Evolutionary conservation across 2,329 filamentous ascomycete species (phyloP).

Genomic region (Penicillium janthinellum): DNA sequence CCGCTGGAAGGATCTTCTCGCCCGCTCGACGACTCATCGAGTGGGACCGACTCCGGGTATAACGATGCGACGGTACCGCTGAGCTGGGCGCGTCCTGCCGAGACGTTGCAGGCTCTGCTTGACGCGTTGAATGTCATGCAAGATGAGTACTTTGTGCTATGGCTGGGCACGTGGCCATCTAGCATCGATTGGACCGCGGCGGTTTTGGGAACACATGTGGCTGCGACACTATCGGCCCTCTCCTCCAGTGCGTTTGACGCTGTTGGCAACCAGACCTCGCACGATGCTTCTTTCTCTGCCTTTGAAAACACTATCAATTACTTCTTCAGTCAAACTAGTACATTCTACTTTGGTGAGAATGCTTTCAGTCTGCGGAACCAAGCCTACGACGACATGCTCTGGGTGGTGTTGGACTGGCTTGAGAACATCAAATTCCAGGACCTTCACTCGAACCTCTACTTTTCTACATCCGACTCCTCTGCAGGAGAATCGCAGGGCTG

Average conservation of each 20-base stretch:
- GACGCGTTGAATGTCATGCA: constrained; percentile 75
- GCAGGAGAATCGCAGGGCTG: constrained; percentile 49
- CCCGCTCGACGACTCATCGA: constrained; percentile 6
- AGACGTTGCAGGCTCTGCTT: constrained; percentile 51
- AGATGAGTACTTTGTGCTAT: constrained; percentile 72
- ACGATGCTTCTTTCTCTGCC: constrained; percentile 43
- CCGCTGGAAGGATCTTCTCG: not conserved
- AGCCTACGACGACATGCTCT: constrained; percentile 92
- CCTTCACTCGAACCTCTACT: constrained; percentile 67
- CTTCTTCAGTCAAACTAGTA: constrained; percentile 75
- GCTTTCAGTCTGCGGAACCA: constrained; percentile 71
- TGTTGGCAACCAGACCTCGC: constrained; percentile 20
- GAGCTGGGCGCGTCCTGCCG: constrained; percentile 23
- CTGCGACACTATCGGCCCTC: constrained; percentile 71
- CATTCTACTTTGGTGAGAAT: constrained; percentile 87
- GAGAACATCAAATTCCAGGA: constrained; percentile 77
- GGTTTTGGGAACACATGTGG: constrained; percentile 77
- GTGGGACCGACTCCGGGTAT: constrained; percentile 14
- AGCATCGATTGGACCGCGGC: constrained; percentile 94
- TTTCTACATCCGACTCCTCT: constrained; percentile 37
- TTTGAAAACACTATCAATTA: constrained; percentile 79
- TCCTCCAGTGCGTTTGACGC: constrained; percentile 57
- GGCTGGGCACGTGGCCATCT: constrained; percentile 78
- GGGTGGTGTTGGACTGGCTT: constrained; percentile 91
- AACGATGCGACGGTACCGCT: constrained; percentile 6